A percentile compares a stretch with the other conserved stretches of the same genome.
Conservation (phyloP, 31 red algal species). For the Bonnemaisonia californica region DNA sequence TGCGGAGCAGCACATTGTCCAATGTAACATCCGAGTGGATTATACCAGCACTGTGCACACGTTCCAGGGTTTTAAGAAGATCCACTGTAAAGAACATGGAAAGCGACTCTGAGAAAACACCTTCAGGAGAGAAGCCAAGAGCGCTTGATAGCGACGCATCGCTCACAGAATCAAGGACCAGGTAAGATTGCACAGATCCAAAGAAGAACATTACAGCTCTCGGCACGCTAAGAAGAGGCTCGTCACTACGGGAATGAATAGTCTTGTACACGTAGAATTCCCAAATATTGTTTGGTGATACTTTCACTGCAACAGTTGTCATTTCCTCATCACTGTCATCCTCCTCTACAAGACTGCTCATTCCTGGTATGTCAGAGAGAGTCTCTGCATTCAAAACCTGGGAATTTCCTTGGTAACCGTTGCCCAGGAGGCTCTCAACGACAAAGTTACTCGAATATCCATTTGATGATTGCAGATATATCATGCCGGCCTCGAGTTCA, state of each 20-base stretch:
- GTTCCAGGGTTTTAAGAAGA: slow-evolving; percentile 45
- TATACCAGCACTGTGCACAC: slow-evolving; percentile 45
- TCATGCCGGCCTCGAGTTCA: not conserved
- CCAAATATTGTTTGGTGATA: slow-evolving; percentile 55
- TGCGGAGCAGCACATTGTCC: slow-evolving; percentile 59
- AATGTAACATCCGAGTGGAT: slow-evolving; percentile 67
- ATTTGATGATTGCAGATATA: slow-evolving; percentile 10
- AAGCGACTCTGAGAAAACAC: slow-evolving; percentile 30
- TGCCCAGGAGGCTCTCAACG: slow-evolving; percentile 16
- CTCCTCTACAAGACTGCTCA: not conserved
- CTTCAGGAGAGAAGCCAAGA: not conserved
- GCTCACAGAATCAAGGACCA: slow-evolving; percentile 41
- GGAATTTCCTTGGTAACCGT: slow-evolving; percentile 27
- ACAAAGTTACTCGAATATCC: slow-evolving; percentile 24
- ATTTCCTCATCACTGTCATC: slow-evolving; percentile 29
- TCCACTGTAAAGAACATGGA: slow-evolving; percentile 66
- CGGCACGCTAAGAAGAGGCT: slow-evolving; percentile 34
- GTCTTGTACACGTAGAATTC: slow-evolving; percentile 75
- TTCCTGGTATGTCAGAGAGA: slow-evolving; percentile 22
- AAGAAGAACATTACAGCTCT: slow-evolving; percentile 39
- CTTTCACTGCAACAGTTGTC: slow-evolving; percentile 49
- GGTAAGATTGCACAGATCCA: slow-evolving; percentile 32
- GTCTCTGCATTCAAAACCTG: slow-evolving; percentile 50
- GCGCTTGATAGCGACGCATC: slow-evolving; percentile 9
- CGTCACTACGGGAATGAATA: slow-evolving; percentile 23